Evolutionary conservation across 306 rosid species (phyloP), one percentile per base, ranked within the genome.

Genomic region (Mimosa bimucronata): DNA sequence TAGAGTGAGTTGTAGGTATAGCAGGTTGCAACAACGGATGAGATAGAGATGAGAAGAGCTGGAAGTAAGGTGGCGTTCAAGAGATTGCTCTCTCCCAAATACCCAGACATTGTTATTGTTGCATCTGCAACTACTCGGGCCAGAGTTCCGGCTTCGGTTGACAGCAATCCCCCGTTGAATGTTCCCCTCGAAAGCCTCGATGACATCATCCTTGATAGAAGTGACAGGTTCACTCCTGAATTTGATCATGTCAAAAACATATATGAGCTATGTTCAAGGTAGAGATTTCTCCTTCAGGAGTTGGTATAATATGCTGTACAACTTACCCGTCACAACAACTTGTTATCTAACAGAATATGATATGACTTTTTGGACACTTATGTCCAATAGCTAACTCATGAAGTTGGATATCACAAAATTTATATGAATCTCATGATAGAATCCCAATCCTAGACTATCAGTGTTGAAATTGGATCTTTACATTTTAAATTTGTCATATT

Each of bases 61-160:
- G 97, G 98, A 46, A 89, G 53, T 64, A 92, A 71, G 30, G 98
- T 94, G 66, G 85, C 69, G 83, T 94, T 94, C 75, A 92, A 80
- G 76, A 91, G 90, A 78, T 76, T 87, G 75, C 86, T 88, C 45
- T 86, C 88, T 14, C 91, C 86, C 70, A 87, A 82, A 70, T 88
- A 90, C 31, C 97, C 97, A 0, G 90, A 73, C n/a, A 92, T 66
- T 50, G 98, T 94, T 85, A 92, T 92, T 15, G 92, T 92, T 73
- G 89, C 97, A 71, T 94, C 98, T 31, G 97, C 98, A 70, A 94
- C 62, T 34, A 94, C 98, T 77, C 98, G 88, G 46, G 98, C 98
- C 69, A 94, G 77, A 7, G 98, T 94, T 75, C 98, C 98, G 0
- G 98, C 98, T 83, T 94, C 96, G 1, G 97, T 94, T 10, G 97